A percentile compares a stretch with the other conserved stretches of the same genome.
Evolutionary conservation across 2,329 filamentous ascomycete genomes (phyloP).

Genomic region (Graphilbum fragrans): DNA sequence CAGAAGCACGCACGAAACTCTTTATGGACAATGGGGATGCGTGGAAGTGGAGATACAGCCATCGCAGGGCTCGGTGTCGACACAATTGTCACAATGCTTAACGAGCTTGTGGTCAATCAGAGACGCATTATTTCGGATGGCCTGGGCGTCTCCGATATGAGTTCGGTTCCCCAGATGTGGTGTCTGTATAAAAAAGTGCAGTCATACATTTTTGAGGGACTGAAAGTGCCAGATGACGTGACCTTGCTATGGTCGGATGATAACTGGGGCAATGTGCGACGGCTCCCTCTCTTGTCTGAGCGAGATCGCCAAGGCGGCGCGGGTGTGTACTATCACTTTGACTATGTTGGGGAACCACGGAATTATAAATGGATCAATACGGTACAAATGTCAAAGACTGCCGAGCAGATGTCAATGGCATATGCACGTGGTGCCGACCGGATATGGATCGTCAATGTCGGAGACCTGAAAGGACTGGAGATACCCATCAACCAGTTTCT

Average conservation of each 20-base stretch:
- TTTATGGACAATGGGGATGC: conserved; percentile 59
- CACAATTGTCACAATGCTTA: conserved; percentile 45
- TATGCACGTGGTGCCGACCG: conserved; percentile 44
- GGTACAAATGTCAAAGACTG: conserved; percentile 47
- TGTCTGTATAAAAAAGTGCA: conserved; percentile 66
- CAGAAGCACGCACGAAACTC: conserved; percentile 52
- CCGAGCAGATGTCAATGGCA: conserved; percentile 47
- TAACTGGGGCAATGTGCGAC: conserved; percentile 54
- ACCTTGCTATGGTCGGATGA: conserved; percentile 60
- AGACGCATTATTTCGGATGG: conserved; percentile 44
- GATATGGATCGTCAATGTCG: conserved; percentile 58
- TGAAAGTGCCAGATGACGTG: conserved; percentile 52
- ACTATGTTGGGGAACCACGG: conserved; percentile 36
- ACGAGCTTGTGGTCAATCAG: conserved; percentile 48
- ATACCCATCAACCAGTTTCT: conserved; percentile 56
- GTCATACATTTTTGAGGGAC: conserved; percentile 52
- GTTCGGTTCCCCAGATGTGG: conserved; percentile 55
- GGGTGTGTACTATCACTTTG: conserved; percentile 53
- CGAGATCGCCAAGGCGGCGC: conserved; percentile 47
- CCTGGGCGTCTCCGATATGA: conserved; percentile 33
- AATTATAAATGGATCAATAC: conserved; percentile 52
- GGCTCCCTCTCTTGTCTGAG: conserved; percentile 49
- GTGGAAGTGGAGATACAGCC: conserved; percentile 55
- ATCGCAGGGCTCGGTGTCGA: conserved; percentile 39
- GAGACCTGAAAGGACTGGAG: conserved; percentile 52